Conservation (phyloP, 345 rosid species). For the Aurinia saxatilis region DNA sequence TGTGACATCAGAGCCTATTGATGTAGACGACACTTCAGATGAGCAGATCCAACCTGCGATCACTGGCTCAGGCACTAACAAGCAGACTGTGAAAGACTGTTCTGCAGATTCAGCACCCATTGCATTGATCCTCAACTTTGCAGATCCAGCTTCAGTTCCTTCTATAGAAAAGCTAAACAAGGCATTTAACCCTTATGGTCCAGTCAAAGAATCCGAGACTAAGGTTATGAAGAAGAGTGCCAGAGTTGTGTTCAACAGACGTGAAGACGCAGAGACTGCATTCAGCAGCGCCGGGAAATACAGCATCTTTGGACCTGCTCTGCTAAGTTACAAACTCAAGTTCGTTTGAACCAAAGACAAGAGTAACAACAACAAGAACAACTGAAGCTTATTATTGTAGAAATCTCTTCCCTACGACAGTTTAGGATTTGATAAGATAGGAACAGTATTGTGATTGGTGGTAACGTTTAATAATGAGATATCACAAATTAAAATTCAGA, state of each 20-base stretch:
- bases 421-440: not conserved
- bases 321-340: constrained; percentile 48
- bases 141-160: constrained; percentile 40
- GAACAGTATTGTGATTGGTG: not conserved
- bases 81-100: constrained; percentile 16
- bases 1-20: not conserved
- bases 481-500: not conserved
- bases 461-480: too few species aligned
- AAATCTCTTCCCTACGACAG: not conserved
- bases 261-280: constrained; percentile 53
- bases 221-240: constrained; percentile 43
- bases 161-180: constrained; percentile 36
- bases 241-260: constrained; percentile 44
- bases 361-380: not conserved
- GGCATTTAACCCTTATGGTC: constrained; percentile 50
- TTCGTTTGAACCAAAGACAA: constrained; percentile 14
- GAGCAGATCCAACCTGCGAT: constrained; percentile 20
- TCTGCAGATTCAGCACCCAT: constrained; percentile 24
- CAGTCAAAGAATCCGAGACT: constrained; percentile 38
- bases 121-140: constrained; percentile 50
- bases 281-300: constrained; percentile 59
- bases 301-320: constrained; percentile 55
- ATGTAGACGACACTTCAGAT: constrained; percentile 27
- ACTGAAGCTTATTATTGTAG: not conserved
- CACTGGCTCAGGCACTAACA: constrained; percentile 10